Conservation (phyloP, 2,329 filamentous ascomycete genomes). For the Fusarium globosum region DNA sequence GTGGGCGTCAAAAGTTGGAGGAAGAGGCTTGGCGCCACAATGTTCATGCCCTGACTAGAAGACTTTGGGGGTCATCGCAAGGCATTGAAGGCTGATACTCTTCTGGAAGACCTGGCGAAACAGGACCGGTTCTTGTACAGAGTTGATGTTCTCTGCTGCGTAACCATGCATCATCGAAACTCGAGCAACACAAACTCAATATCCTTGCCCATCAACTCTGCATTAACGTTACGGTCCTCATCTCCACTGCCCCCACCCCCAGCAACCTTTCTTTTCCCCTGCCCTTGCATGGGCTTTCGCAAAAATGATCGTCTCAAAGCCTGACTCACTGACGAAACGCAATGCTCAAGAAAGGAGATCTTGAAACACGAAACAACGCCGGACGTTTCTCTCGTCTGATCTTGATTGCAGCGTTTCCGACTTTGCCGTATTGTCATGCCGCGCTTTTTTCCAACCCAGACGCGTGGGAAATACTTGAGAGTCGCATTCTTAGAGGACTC, state of each 20-base stretch:
- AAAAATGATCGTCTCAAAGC: background rate
- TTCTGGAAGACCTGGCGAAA: background rate
- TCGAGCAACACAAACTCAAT: background rate
- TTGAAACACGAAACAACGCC: constrained; percentile 38
- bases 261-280: constrained; percentile 15
- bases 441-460: constrained; percentile 8
- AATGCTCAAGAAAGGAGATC: constrained; percentile 10
- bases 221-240: constrained; percentile 25
- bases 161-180: constrained; percentile 8
- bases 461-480: constrained; percentile 15
- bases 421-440: background rate
- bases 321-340: constrained; percentile 19
- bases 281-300: constrained; percentile 21
- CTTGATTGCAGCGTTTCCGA: constrained; percentile 9
- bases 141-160: background rate
- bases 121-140: background rate
- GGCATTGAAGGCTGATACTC: background rate
- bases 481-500: constrained; percentile 2
- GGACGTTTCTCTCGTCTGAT: constrained; percentile 13
- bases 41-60: background rate
- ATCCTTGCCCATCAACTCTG: constrained; percentile 23
- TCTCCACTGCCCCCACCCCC: constrained; percentile 2
- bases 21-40: constrained; percentile 15
- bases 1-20: constrained; percentile 14
- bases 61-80: background rate